Percentiles rank a stretch among this genome's conserved stretches.
These are phyloP conservation scores for Schizophyllum amplum DNA, from an alignment of 1,284 basidiomycete genomes.

Conservation along the genomic window DNA sequence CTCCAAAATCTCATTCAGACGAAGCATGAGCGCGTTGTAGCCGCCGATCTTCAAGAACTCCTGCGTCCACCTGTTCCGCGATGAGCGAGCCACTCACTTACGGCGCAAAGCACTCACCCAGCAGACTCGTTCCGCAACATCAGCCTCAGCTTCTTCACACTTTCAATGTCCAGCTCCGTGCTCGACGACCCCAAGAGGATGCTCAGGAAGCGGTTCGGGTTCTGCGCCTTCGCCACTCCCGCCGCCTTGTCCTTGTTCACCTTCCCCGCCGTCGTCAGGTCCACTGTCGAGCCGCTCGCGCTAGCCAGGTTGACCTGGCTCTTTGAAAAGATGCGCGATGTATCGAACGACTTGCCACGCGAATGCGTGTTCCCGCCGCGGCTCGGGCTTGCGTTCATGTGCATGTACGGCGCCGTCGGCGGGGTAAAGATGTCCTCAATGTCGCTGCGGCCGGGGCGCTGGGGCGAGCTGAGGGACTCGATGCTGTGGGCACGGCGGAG, in stretches of 20 bases:
- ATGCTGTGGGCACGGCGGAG: constrained; percentile 64
- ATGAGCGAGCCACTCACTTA: not conserved
- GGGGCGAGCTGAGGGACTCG: constrained; percentile 54
- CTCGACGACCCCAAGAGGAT: constrained; percentile 60
- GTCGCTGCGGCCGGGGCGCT: constrained; percentile 24
- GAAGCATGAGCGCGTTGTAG: constrained; percentile 74
- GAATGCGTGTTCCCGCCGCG: constrained; percentile 38
- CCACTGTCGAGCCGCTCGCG: constrained; percentile 29
- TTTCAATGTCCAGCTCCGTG: constrained; percentile 61
- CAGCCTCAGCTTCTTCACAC: constrained; percentile 70
- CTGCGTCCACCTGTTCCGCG: constrained; percentile 70
- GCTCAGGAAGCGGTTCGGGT: constrained; percentile 57
- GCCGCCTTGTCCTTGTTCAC: constrained; percentile 39
- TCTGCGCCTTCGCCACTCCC: constrained; percentile 20
- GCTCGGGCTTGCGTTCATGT: constrained; percentile 29
- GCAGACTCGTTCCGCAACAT: constrained; percentile 83
- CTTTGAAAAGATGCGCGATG: constrained; percentile 35
- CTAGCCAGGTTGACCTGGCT: constrained; percentile 39
- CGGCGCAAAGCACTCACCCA: constrained; percentile 33
- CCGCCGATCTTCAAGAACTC: constrained; percentile 83
- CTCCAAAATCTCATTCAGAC: constrained; percentile 88
- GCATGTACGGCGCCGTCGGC: constrained; percentile 28
- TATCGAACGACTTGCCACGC: constrained; percentile 49
- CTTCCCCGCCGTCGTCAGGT: constrained; percentile 30
- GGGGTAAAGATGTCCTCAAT: constrained; percentile 31